Evolutionary conservation across 2,329 filamentous ascomycete species (phyloP).

Genomic region (Trichoderma brevicompactum): DNA sequence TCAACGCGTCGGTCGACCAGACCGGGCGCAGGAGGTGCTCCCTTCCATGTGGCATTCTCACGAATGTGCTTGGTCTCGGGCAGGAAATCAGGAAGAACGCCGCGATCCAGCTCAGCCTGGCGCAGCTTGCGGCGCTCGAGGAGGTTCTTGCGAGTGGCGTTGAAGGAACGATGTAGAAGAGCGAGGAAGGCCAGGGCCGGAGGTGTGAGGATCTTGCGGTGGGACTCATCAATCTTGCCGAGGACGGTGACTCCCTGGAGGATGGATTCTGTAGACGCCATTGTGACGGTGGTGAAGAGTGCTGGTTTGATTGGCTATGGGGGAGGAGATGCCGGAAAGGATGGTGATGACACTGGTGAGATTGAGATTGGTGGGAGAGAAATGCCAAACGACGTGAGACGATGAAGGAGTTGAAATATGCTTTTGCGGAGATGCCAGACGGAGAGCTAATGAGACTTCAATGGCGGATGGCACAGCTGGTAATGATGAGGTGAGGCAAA

Average conservation of each 20-base stretch:
- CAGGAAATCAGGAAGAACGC: conserved; percentile 87
- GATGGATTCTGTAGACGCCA: conserved; percentile 74
- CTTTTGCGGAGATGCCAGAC: background rate
- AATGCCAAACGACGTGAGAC: too few species aligned
- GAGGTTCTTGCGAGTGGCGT: conserved; percentile 82
- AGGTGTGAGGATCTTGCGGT: conserved; percentile 89
- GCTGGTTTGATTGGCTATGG: background rate
- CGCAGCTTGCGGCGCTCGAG: conserved; percentile 84
- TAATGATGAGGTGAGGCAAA: background rate
- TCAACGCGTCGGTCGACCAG: conserved; percentile 92
- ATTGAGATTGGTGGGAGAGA: too few species aligned
- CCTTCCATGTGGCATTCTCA: conserved; percentile 92
- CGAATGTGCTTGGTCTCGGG: conserved; percentile 95
- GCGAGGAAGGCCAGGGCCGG: conserved; percentile 90
- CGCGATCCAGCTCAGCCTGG: conserved; percentile 92
- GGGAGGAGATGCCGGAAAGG: background rate
- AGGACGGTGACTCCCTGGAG: conserved; percentile 88
- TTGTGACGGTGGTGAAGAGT: conserved; percentile 42
- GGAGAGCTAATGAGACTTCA: conserved; percentile 21
- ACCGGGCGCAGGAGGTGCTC: conserved; percentile 86
- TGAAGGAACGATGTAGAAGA: conserved; percentile 93
- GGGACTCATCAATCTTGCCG: conserved; percentile 74
- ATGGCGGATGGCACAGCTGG: conserved; percentile 1
- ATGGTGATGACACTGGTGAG: conserved; percentile 24
- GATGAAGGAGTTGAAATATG: background rate